Evolutionary conservation across 2,329 filamentous ascomycete genomes (phyloP), one percentile per base, ranked within the genome.

Genomic region (Colletotrichum incanum): DNA sequence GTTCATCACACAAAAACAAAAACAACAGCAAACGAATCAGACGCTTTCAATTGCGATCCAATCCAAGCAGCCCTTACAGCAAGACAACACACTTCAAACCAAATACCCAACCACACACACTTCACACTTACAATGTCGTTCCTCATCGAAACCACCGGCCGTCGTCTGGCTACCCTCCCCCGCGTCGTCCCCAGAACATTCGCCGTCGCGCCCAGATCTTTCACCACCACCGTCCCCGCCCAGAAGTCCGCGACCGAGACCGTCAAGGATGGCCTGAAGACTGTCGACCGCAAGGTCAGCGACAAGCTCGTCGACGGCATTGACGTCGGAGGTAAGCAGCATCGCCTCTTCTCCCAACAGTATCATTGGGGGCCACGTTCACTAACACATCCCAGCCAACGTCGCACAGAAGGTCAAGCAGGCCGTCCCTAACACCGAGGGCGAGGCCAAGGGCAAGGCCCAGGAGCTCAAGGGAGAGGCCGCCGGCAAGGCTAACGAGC

Each of bases 221-320:
- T 91, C 81, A 86, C 84, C 72, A 87, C 86, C 16, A 84, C 82
- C 62, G 74, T 84, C 12, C 79, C 80, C 2, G 75, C 80, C 11
- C 83, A 83, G 58, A 90, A 90, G 82, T 82, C 84, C 12, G 82
- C 86, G 3, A 82, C 86, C 63, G 88, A 91, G 68, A 75, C 84
- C 0, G 86, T 88, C 76, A 92, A 91, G 81, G 89, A 92, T 73
- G 85, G 86, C 4, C 80, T 89, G 69, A 90, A 92, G 81, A 82
- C 81, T 7, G 88, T 91, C 7, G 89, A 92, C 82, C 85, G 89
- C 39, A 85, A 83, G 61, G 88, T 92, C 52, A 87, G 87, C 71
- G 87, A 90, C 78, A 91, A 90, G 78, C 78, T 92, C 23, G 87
- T 91, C 37, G 88, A 89, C 49, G 89, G 89, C 20, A 90, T 93